Evolutionary conservation across 495 filamentous ascomycete species (phyloP).

Genomic region (Penicillium arizonense): DNA sequence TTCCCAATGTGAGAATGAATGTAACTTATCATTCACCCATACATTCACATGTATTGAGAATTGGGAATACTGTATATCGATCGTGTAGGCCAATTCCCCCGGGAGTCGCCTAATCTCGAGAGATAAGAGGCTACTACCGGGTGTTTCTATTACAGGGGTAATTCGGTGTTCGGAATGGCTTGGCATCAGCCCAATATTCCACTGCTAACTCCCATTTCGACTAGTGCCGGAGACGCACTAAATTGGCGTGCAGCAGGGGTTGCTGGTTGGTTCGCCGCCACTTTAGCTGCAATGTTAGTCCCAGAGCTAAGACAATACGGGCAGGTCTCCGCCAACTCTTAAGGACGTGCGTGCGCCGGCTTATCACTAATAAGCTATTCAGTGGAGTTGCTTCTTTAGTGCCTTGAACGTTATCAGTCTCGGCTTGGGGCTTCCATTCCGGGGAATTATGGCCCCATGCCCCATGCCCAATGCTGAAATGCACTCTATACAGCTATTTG

Average conservation of each 20-base stretch:
- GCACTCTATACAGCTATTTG: too few relatives aligned
- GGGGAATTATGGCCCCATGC: background rate
- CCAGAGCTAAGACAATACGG: slow-evolving; percentile 5
- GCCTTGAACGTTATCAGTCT: slow-evolving; percentile 2
- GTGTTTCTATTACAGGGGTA: background rate
- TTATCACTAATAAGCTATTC: slow-evolving; percentile 27
- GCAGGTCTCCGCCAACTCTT: slow-evolving; percentile 3
- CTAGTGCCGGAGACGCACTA: slow-evolving; percentile 5
- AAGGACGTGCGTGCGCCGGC: slow-evolving; percentile 7
- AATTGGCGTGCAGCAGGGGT: background rate
- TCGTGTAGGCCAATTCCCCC: background rate
- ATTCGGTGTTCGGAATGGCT: background rate
- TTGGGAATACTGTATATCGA: too few relatives aligned
- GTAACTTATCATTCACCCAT: too few relatives aligned
- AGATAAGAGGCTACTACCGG: slow-evolving; percentile 2
- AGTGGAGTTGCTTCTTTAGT: slow-evolving; percentile 2
- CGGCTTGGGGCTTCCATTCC: background rate
- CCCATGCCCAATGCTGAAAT: too few relatives aligned
- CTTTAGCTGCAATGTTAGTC: slow-evolving; percentile 2
- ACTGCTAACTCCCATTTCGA: too few relatives aligned
- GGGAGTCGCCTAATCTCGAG: background rate
- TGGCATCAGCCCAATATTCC: too few relatives aligned
- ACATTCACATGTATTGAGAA: too few relatives aligned
- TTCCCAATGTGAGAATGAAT: too few relatives aligned
- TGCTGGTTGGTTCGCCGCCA: background rate